Evolutionary conservation across 2,329 filamentous ascomycete species (phyloP), one percentile per base, ranked within the genome.

Genomic region (Fusarium brachygibbosum): DNA sequence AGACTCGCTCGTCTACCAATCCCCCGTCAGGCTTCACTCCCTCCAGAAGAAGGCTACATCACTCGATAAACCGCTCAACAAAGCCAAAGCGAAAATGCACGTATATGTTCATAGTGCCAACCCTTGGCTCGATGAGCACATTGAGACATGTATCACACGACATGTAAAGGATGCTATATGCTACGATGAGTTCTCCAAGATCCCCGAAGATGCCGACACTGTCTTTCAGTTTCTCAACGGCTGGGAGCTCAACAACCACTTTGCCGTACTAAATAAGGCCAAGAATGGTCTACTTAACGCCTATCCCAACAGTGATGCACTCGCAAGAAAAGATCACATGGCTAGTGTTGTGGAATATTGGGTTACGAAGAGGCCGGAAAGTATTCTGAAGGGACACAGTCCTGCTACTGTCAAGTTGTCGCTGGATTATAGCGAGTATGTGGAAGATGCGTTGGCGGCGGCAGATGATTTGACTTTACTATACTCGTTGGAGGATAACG

Each of bases 371-470:
- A 68, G 79, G 9, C 75, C 78, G 1, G 66, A 73, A 1, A 80
- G 76, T 51, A 73, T 76, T 0, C 68, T 81, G 3, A 75, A 65
- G n/a, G 66, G 63, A 0, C 74, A 79, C 7, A 71, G 74, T 0
- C 79, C 79, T 1, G 58, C 72, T 1, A 80, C 79, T 0, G 73
- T 81, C 8, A 73, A 77, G 2, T 49, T 81, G 13, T 76, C 76
- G 7, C 76, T 81, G 8, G 79, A 81, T 51, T 81, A 81, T 21
- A 73, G 68, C 59, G 79, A 81, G 58, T 81, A 79, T 34, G 78
- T 81, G 1, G 79, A 80, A 2, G 79, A 81, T 13, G 72, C 78
- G 0, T 59, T 81, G 3, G 74, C 76, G 19, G 79, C 78, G 3
- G 78, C 79, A 0, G 79, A 81, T 35, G 78, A 80, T 21, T 69